A percentile compares a stretch with the other conserved stretches of the same genome.
These are phyloP conservation scores for Evernia prunastri DNA, from an alignment of 495 filamentous ascomycete genomes.

Conservation along the genomic window DNA sequence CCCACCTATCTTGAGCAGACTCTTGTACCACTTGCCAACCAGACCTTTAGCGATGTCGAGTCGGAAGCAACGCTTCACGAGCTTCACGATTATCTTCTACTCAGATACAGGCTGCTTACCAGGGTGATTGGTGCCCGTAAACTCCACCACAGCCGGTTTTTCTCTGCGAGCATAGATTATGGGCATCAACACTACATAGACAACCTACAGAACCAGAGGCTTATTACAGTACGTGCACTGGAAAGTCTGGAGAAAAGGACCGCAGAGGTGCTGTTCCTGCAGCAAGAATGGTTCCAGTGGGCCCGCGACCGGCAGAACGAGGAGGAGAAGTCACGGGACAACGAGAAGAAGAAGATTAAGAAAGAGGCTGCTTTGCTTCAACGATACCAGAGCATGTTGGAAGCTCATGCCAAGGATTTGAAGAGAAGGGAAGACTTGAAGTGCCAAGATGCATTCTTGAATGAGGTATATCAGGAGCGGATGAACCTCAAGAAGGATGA, in stretches of 20 bases:
- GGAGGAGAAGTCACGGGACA: slow-evolving; percentile 43
- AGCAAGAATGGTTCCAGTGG: slow-evolving; percentile 47
- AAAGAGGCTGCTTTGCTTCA: slow-evolving; percentile 45
- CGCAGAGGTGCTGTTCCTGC: slow-evolving; percentile 41
- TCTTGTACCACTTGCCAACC: slow-evolving; percentile 35
- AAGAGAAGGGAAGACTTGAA: slow-evolving; percentile 38
- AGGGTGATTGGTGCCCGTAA: slow-evolving; percentile 47
- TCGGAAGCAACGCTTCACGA: slow-evolving; percentile 36
- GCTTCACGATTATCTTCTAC: slow-evolving; percentile 39
- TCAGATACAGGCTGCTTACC: slow-evolving; percentile 41
- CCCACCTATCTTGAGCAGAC: slow-evolving; percentile 36
- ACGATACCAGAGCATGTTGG: too few relatives aligned
- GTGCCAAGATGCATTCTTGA: slow-evolving; percentile 40
- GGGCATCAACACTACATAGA: slow-evolving; percentile 39
- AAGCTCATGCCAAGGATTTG: slow-evolving; percentile 35
- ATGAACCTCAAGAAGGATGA: slow-evolving; percentile 34
- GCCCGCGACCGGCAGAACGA: slow-evolving; percentile 40
- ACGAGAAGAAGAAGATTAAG: slow-evolving; percentile 48
- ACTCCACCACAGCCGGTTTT: slow-evolving; percentile 49
- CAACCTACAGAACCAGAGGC: slow-evolving; percentile 37
- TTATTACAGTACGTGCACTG: slow-evolving; percentile 37
- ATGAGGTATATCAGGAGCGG: slow-evolving; percentile 39
- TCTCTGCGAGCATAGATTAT: slow-evolving; percentile 34
- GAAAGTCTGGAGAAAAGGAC: slow-evolving; percentile 42
- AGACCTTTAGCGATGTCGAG: slow-evolving; percentile 36